Percentiles rank a stretch among this genome's conserved stretches.
These are phyloP conservation scores for Lithospermum erythrorhizon DNA, from an alignment of 257 asterid genomes.

Conservation along the genomic window DNA sequence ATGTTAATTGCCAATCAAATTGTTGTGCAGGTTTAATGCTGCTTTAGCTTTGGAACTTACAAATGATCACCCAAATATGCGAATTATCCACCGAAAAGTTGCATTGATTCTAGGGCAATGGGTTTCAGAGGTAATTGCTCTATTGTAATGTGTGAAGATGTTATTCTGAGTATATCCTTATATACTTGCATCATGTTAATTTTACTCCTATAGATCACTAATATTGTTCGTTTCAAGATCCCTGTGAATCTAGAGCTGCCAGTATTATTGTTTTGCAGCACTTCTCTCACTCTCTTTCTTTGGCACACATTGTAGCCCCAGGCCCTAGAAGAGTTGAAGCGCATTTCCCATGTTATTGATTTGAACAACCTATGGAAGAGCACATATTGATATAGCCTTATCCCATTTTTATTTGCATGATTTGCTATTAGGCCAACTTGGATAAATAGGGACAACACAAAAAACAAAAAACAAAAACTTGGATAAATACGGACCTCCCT, in stretches of 20 bases:
- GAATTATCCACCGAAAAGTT: conserved; percentile 88
- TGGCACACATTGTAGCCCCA: not conserved
- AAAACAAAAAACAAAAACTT: too few relatives aligned
- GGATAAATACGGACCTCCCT: too few relatives aligned
- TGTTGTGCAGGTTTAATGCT: conserved; percentile 73
- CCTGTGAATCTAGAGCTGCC: not conserved
- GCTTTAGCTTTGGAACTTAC: conserved; percentile 79
- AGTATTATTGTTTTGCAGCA: too few relatives aligned
- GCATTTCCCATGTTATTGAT: not conserved
- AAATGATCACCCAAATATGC: conserved; percentile 79
- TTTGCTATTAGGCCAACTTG: not conserved
- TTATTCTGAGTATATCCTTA: not conserved
- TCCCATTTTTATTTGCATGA: not conserved
- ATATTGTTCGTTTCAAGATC: not conserved
- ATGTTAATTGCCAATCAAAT: conserved; percentile 5
- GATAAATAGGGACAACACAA: not conserved
- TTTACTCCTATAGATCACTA: conserved; percentile 4
- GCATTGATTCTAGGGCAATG: conserved; percentile 95
- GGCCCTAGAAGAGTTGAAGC: not conserved
- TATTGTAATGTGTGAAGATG: conserved; percentile 6
- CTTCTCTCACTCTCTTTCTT: too few relatives aligned
- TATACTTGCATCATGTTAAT: not conserved
- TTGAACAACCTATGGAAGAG: not conserved
- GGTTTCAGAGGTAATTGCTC: conserved; percentile 86
- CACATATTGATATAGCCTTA: not conserved